Evolutionary conservation across 2,329 filamentous ascomycete species (phyloP), one percentile per base, ranked within the genome.

Genomic region (Fusarium begoniae): DNA sequence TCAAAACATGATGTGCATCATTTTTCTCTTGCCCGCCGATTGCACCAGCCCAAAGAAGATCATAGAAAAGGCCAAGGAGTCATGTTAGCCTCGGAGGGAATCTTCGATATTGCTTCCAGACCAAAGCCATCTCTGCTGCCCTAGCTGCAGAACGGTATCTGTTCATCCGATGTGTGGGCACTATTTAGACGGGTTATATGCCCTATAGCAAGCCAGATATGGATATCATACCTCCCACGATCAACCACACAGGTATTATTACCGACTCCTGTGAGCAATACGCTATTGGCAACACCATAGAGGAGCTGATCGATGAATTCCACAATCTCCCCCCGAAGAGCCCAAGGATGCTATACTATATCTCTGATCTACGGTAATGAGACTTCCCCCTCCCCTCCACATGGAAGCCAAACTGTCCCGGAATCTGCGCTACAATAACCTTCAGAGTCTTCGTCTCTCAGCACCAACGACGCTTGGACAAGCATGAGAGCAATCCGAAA

Each of bases 241-340:
- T 47, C 9, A 22, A 15, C 0, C 4, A 22, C 8, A 0, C 13
- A 28, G 13, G 13, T 6, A 22, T 28, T 0, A 3, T 15, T 22
- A 20, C 26, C 9, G 9, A n/a, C 9, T 17, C 3, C 9, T 12
- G 26, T 0, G 3, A 48, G 2, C 0, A 22, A 12, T 28, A 26
- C 20, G 9, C 26, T 7, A 22, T 17, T 10, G 22, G 10, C 1
- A 30, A 48, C 3, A 37, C n/a, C 7, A 4, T 20, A 14, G 30
- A 20, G 0, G 17, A 6, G 6, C n/a, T 24, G 13, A 20, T 6
- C 10, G 12, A 20, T 6, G 6, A 14, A 12, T 1, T 35, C 48
- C 5, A 20, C 5, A 15, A 24, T 11, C 8, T 11, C 12, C 4
- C 3, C 17, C 6, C 3, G 2, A 53, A 20, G 32, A 24, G 17